Evolutionary conservation across 768 basidiomycete species (phyloP).

Genomic region (Kwoniella sp.): DNA sequence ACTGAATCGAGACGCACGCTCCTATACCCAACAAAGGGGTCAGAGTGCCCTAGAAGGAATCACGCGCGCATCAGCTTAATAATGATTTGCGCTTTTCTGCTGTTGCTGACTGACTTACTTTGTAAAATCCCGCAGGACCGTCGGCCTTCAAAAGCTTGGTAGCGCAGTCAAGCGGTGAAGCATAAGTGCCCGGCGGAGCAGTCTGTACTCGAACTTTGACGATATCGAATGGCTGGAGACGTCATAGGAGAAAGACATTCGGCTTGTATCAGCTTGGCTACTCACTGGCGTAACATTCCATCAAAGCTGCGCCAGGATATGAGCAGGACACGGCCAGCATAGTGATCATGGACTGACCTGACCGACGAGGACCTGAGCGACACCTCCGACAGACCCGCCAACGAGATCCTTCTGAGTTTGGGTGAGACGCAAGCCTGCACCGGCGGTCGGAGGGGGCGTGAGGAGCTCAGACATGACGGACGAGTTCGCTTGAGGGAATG

Average conservation of each 20-base stretch:
- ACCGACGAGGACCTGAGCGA: conserved; percentile 65
- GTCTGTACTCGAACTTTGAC: conserved; percentile 96
- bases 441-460: conserved; percentile 34
- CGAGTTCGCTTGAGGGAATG: background rate
- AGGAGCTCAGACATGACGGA: conserved; percentile 46
- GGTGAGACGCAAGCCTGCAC: conserved; percentile 37
- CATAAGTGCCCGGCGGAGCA: conserved; percentile 82
- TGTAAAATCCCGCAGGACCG: conserved; percentile 92
- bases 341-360: conserved; percentile 29
- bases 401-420: conserved; percentile 78
- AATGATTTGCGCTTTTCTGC: no score
- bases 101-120: conserved; percentile 61
- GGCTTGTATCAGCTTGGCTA: no score
- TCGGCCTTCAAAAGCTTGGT: conserved; percentile 87
- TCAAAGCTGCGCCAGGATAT: background rate
- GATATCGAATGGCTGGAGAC: conserved; percentile 92
- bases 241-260: no score
- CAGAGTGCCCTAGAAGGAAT: conserved; percentile 71
- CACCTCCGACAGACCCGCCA: conserved; percentile 87
- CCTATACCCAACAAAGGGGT: conserved; percentile 90
- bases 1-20: conserved; percentile 93
- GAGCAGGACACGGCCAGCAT: no score
- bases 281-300: no score
- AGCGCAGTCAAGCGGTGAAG: conserved; percentile 84
- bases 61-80: conserved; percentile 11